Evolutionary conservation across 768 basidiomycete species (phyloP).

Genomic region (Multifurca ochricompacta): DNA sequence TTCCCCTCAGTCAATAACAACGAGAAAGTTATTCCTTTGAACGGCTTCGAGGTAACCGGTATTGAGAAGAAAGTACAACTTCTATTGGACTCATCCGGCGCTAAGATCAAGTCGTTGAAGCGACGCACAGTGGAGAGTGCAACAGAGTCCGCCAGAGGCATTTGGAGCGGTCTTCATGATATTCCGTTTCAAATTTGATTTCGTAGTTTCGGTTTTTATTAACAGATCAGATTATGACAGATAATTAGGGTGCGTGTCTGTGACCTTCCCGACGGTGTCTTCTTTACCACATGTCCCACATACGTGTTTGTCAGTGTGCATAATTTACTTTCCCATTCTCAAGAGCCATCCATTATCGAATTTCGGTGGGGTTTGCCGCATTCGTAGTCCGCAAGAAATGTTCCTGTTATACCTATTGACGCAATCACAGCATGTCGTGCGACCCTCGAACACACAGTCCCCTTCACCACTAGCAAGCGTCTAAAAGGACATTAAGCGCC

Average conservation of each 20-base stretch:
- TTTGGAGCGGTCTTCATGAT: conserved; percentile 84
- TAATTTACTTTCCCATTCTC: background rate
- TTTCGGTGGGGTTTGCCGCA: background rate
- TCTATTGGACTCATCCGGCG: conserved; percentile 79
- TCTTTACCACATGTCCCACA: background rate
- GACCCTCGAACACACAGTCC: background rate
- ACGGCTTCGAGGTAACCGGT: conserved; percentile 62
- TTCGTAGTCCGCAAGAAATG: conserved; percentile 6
- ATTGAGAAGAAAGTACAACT: conserved; percentile 76
- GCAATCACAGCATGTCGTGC: conserved; percentile 18
- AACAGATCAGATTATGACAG: background rate
- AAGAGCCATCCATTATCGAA: background rate
- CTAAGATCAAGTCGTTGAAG: conserved; percentile 77
- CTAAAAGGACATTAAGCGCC: conserved; percentile 10
- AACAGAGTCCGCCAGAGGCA: conserved; percentile 75
- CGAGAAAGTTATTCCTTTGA: conserved; percentile 82
- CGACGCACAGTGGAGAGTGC: conserved; percentile 65
- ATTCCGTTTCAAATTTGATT: conserved; percentile 49
- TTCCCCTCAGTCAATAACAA: conserved; percentile 63
- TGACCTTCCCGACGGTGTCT: too few species aligned
- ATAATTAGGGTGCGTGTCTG: conserved; percentile 6
- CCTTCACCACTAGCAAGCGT: conserved; percentile 5
- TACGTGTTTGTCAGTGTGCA: conserved; percentile 1
- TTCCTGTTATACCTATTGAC: conserved; percentile 13
- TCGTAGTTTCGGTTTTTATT: background rate